phyloP scores from a whole-genome alignment of 768 basidiomycete species.

The Russula griseocarnosa region DNA sequence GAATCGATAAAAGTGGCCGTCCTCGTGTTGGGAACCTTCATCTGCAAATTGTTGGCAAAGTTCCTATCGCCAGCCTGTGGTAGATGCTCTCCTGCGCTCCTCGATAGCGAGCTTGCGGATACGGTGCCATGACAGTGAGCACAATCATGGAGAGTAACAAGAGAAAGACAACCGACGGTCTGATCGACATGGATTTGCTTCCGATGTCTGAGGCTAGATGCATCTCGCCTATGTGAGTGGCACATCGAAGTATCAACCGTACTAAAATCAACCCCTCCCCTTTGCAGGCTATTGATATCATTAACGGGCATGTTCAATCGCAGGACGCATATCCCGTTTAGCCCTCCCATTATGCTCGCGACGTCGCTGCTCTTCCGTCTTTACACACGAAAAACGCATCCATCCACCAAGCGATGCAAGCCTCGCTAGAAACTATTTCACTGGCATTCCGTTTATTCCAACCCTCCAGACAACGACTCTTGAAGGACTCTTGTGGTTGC shows the following conservation, averaged over 20 bases:
- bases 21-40: not conserved
- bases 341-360: not conserved
- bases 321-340: not conserved
- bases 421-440: not conserved
- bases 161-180: not conserved
- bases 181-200: constrained; percentile 8
- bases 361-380: not conserved
- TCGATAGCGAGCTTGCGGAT: not conserved
- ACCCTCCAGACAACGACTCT: not conserved
- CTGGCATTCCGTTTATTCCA: not conserved
- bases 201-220: constrained; percentile 10
- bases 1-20: not conserved
- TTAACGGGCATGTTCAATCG: not conserved
- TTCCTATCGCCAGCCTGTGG: not conserved
- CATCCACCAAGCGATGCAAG: not conserved
- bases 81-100: not conserved
- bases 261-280: too few species aligned
- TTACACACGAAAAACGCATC: not conserved
- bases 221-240: not conserved
- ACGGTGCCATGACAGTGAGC: not conserved
- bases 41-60: not conserved
- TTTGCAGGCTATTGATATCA: not conserved
- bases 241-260: not conserved
- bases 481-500: not conserved
- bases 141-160: not conserved